These are phyloP conservation scores for Monilinia aucupariae DNA, from an alignment of 2,329 filamentous ascomycete genomes.

Conservation along the genomic window DNA sequence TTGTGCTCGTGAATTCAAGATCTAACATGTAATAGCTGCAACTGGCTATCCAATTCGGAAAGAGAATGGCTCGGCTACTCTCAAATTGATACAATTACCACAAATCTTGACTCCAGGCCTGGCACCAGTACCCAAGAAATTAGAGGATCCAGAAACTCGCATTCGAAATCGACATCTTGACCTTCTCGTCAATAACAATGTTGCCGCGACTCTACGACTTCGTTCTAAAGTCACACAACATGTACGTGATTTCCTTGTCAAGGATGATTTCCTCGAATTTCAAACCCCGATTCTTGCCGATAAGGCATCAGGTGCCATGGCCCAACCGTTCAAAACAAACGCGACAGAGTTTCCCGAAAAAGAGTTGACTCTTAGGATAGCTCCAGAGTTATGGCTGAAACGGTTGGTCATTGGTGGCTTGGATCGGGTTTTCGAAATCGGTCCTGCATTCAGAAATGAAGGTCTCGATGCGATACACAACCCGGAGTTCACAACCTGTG, in stretches of 20 bases:
- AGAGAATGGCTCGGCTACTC: slow-evolving; percentile 62
- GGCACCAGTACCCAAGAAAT: slow-evolving; percentile 67
- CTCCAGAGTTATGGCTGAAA: slow-evolving; percentile 93
- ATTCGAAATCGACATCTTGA: slow-evolving; percentile 79
- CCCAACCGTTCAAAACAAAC: slow-evolving; percentile 76
- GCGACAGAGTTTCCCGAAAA: slow-evolving; percentile 71
- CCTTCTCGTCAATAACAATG: slow-evolving; percentile 67
- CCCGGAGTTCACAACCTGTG: slow-evolving; percentile 94
- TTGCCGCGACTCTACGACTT: slow-evolving; percentile 64
- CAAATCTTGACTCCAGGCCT: slow-evolving; percentile 70
- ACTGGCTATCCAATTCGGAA: slow-evolving; percentile 67
- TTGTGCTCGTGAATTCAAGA: slow-evolving; percentile 4
- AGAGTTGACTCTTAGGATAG: slow-evolving; percentile 74
- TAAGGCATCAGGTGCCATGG: slow-evolving; percentile 78
- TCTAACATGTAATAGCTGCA: slow-evolving; percentile 43
- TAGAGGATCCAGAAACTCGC: slow-evolving; percentile 66
- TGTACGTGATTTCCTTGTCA: slow-evolving; percentile 68
- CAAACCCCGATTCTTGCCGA: slow-evolving; percentile 83
- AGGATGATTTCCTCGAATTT: slow-evolving; percentile 74
- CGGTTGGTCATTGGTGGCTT: slow-evolving; percentile 83
- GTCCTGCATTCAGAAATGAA: slow-evolving; percentile 88
- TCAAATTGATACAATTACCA: slow-evolving; percentile 64
- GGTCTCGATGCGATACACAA: slow-evolving; percentile 89
- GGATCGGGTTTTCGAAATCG: slow-evolving; percentile 87
- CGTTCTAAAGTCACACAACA: slow-evolving; percentile 69